Evolutionary conservation across 306 rosid species (phyloP).

Genomic region (Arachis hypogaea): DNA sequence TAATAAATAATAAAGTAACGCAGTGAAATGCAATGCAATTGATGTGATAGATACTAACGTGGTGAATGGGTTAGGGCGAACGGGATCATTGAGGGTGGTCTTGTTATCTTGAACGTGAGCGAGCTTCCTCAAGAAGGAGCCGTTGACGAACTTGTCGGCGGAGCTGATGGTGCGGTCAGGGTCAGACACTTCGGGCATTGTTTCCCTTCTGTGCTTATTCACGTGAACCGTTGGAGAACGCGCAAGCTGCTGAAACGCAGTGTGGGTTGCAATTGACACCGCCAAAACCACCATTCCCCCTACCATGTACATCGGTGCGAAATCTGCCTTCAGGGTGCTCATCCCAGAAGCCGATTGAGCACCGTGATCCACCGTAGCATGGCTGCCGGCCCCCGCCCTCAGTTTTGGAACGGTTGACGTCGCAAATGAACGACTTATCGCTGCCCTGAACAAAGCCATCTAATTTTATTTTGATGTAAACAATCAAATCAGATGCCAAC

Average conservation of each 20-base stretch:
- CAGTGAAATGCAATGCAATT: too few species aligned
- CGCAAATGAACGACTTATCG: constrained; percentile 38
- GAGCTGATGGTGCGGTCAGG: constrained; percentile 40
- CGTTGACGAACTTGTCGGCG: constrained; percentile 47
- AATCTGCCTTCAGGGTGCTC: constrained; percentile 40
- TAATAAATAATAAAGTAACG: too few species aligned
- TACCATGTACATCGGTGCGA: constrained; percentile 39
- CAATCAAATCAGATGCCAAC: too few species aligned
- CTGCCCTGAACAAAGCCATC: background rate
- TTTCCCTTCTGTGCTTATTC: constrained; percentile 47
- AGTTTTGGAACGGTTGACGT: constrained; percentile 41
- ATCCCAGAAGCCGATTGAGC: constrained; percentile 25
- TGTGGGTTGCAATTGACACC: constrained; percentile 33
- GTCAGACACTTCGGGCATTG: constrained; percentile 34
- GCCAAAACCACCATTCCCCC: constrained; percentile 42
- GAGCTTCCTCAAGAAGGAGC: constrained; percentile 42
- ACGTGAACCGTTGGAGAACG: constrained; percentile 46
- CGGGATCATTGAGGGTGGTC: constrained; percentile 19
- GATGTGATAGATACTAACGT: constrained; percentile 4
- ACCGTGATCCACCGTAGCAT: background rate
- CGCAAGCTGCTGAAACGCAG: constrained; percentile 42
- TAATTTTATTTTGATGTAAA: too few species aligned
- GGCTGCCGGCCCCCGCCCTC: constrained; percentile 29
- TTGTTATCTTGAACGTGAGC: constrained; percentile 37
- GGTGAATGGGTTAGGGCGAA: constrained; percentile 48